Base-by-base conservation (phyloP, 2,329 filamentous ascomycete genomes). In the Diaporthe destruens region DNA sequence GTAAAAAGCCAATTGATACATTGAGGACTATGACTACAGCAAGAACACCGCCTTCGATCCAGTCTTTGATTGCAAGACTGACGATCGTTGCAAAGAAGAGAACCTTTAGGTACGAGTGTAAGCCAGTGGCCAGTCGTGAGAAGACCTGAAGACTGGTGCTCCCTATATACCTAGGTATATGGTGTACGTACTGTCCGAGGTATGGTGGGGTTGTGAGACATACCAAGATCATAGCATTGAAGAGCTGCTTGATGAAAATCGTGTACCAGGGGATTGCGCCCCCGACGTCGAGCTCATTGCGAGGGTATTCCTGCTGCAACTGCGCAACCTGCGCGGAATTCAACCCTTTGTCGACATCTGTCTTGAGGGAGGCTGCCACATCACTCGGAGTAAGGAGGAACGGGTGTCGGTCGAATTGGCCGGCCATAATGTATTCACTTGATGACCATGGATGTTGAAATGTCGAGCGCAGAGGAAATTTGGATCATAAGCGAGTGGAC, bases 201-300 rank as follows among this genome's bases (percentile, higher is more conserved):
- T 12, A 23, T 9, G 47, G n/a, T 51, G 29, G 47, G 6, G 34
- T n/a, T 55, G 39, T 25, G 14, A 3, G 9, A 83, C 87, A 76
- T 82, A 90, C 89, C 77, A 94, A 82, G 71, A 93, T 92, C 93
- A 94, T 94, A 72, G 93, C 92, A 85, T 95, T 95, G 79, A 91
- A 89, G 29, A 94, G 81, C 80, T 95, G 93, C 77, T 92, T 91
- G 72, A 92, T 83, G 59, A 95, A 83, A 54, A 95, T 93, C 77
- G 91, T 95, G 77, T 91, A 85, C 92, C 91, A 87, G 79, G 88
- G 88, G 61, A 95, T 90, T 36, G 88, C 89, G 36, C 88, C 90
- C 25, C 87, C 91, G 25, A 93, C 89, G 56, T 94, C 89, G 25
- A 95, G 85, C 78, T 94, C 91, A 82, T 95, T 95, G 23, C 82